Conservation (phyloP, 495 filamentous ascomycete species). For the Beverwykella pulmonaria region DNA sequence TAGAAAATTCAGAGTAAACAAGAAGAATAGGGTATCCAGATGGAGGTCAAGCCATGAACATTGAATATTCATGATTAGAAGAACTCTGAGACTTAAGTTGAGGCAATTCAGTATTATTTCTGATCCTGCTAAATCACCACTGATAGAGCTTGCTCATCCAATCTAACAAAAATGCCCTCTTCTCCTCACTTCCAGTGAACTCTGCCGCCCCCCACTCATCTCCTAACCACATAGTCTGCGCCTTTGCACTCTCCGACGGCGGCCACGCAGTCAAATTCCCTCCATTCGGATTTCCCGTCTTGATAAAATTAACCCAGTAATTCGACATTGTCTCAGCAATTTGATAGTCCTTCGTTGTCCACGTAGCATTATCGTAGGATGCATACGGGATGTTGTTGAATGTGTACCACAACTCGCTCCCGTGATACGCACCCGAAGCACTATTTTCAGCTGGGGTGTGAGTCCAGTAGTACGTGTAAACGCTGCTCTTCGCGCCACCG, state of each 20-base stretch:
- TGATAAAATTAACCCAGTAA: constrained; percentile 2
- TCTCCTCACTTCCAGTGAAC: neutral
- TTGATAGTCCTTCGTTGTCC: neutral
- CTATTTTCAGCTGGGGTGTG: constrained; percentile 1
- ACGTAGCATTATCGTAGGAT: constrained; percentile 1
- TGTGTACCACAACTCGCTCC: constrained; percentile 2
- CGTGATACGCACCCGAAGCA: constrained; percentile 1
- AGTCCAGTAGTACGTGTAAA: constrained; percentile 4
- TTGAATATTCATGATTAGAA: too few species aligned
- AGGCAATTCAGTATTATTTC: too few species aligned
- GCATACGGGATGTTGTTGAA: constrained; percentile 10
- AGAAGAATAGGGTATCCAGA: neutral
- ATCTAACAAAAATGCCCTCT: neutral
- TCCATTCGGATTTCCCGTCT: constrained; percentile 1
- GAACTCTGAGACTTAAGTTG: too few species aligned
- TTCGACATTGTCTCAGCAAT: constrained; percentile 4
- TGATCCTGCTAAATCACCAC: neutral
- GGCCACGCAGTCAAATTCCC: neutral
- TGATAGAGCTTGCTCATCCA: neutral
- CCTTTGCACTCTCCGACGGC: neutral
- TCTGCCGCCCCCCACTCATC: neutral
- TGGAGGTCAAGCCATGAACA: neutral
- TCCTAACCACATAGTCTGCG: constrained; percentile 5
- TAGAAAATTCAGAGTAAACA: neutral
- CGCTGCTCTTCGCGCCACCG: constrained; percentile 3